Conservation (phyloP, 1,284 basidiomycete genomes). For the Thelephora terrestris region DNA sequence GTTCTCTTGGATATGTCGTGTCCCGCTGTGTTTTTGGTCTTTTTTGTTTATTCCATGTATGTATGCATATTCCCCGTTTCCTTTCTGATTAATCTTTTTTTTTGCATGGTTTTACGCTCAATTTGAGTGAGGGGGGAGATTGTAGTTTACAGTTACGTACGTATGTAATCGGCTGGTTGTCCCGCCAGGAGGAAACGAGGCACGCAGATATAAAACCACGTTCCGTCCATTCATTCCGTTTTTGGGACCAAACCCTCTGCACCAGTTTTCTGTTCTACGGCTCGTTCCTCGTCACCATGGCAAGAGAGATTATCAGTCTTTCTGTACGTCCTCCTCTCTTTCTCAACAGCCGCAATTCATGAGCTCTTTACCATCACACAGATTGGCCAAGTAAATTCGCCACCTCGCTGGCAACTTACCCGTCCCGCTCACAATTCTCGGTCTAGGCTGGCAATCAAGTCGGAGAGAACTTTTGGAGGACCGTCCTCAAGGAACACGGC, state of each 20-base stretch:
- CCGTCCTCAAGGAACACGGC: constrained; percentile 74
- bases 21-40: no score
- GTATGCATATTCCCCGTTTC: not conserved
- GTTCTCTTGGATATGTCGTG: no score
- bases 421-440: constrained; percentile 1
- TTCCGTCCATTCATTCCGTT: no score
- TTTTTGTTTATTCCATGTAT: no score
- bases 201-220: no score
- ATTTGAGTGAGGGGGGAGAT: no score
- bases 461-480: constrained; percentile 70
- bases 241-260: no score
- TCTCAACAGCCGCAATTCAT: not conserved
- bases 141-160: no score
- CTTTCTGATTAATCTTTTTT: not conserved
- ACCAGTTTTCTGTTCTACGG: no score
- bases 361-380: constrained; percentile 15
- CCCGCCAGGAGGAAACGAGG: no score
- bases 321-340: constrained; percentile 30
- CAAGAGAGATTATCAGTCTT: constrained; percentile 56
- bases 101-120: not conserved
- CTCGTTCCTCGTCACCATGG: constrained; percentile 13
- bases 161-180: no score
- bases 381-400: constrained; percentile 52
- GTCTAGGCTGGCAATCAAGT: constrained; percentile 64
- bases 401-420: constrained; percentile 1